Evolutionary conservation across 139 green algal species (phyloP), one percentile per base, ranked within the genome.

Genomic region (Chlorella sp.): DNA sequence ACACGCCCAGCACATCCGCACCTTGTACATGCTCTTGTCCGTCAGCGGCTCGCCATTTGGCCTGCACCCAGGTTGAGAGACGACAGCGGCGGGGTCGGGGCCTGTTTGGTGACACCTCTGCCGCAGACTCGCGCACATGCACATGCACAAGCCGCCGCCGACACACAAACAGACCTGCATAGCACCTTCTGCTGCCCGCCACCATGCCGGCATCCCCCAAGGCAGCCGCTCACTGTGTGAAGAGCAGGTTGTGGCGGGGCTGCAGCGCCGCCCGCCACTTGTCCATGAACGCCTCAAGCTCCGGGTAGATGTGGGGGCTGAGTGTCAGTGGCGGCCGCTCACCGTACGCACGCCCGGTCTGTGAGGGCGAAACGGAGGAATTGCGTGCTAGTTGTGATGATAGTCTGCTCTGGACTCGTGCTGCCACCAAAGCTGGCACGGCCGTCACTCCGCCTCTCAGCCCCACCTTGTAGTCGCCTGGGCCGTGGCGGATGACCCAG

Each of bases 381-480:
- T 6, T 9, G 44, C 44, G 44, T 51, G 44, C n/a, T n/a, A n/a
- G n/a, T n/a, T n/a, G n/a, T n/a, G n/a, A n/a, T n/a, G n/a, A n/a
- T n/a, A n/a, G n/a, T n/a, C n/a, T n/a, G n/a, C n/a, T n/a, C n/a
- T n/a, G n/a, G n/a, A n/a, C n/a, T n/a, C n/a, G n/a, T n/a, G n/a
- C n/a, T n/a, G n/a, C n/a, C n/a, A n/a, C n/a, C n/a, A n/a, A n/a
- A n/a, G n/a, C n/a, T n/a, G n/a, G n/a, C n/a, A n/a, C n/a, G n/a
- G n/a, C n/a, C n/a, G n/a, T n/a, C n/a, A n/a, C n/a, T n/a, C n/a
- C n/a, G n/a, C n/a, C n/a, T n/a, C n/a, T n/a, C 44, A 16, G 44
- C 44, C 44, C 36, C 69, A 75, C 95, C 85, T 96, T 96, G 90
- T 96, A 96, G 85, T 96, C 92, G 1, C 30, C 74, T 1, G 89